Percentiles rank a stretch among this genome's conserved stretches.
These are phyloP conservation scores for Clavispora carvajalis DNA, from an alignment of 805 yeast genomes.

Conservation along the genomic window DNA sequence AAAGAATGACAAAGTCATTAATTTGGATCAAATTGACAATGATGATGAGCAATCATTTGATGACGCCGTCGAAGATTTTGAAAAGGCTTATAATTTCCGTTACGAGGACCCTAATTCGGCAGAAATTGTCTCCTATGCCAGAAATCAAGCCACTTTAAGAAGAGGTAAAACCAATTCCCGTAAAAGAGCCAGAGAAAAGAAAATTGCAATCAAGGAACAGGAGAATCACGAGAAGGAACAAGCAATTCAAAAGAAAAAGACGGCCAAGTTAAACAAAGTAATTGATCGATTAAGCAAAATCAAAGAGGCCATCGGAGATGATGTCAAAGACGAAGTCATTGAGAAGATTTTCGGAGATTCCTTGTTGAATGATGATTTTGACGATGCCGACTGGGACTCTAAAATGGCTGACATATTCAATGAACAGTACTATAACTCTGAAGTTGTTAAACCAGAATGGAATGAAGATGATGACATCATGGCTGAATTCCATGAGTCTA, in stretches of 20 bases:
- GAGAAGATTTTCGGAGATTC: constrained; percentile 67
- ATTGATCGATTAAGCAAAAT: constrained; percentile 64
- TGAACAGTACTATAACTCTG: constrained; percentile 68
- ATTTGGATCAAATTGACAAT: constrained; percentile 45
- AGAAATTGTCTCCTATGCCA: constrained; percentile 90
- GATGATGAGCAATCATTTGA: constrained; percentile 83
- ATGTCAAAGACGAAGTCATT: constrained; percentile 52
- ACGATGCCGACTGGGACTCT: constrained; percentile 85
- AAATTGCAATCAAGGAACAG: constrained; percentile 47
- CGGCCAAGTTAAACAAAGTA: constrained; percentile 69
- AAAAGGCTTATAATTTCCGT: constrained; percentile 89
- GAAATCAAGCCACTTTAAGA: constrained; percentile 88
- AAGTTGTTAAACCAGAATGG: constrained; percentile 56
- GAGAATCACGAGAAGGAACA: constrained; percentile 53
- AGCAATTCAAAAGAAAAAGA: constrained; percentile 65
- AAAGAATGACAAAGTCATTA: constrained; percentile 52
- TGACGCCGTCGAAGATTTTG: constrained; percentile 85
- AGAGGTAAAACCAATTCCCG: constrained; percentile 70
- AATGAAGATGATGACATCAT: constrained; percentile 40
- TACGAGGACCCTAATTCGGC: constrained; percentile 89
- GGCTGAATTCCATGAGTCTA: constrained; percentile 26
- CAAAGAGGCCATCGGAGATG: constrained; percentile 64
- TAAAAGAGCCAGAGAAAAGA: constrained; percentile 75
- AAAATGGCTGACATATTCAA: constrained; percentile 81
- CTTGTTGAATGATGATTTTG: constrained; percentile 81